Evolutionary conservation across 768 basidiomycete species (phyloP).

Genomic region (Boletellus sp.): DNA sequence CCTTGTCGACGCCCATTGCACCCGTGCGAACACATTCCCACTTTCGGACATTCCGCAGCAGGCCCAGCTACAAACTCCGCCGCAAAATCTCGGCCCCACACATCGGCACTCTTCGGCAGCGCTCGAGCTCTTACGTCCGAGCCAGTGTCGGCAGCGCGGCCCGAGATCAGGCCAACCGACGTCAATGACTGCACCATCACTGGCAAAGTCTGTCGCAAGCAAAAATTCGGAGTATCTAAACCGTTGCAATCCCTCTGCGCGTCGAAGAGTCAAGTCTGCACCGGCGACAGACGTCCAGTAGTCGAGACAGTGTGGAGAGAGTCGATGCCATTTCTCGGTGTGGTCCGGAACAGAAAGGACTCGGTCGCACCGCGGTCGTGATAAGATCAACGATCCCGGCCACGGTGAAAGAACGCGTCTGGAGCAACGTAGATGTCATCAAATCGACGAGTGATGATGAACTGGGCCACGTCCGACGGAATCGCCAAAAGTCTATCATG

Average conservation of each 20-base stretch:
- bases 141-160: no score
- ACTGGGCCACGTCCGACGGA: conserved; percentile 95
- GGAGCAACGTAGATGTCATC: conserved; percentile 95
- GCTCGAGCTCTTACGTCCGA: no score
- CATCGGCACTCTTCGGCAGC: conserved; percentile 39
- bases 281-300: conserved; percentile 68
- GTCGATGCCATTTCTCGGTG: conserved; percentile 87
- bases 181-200: no score
- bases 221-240: no score
- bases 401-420: conserved; percentile 86
- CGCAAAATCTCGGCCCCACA: conserved; percentile 69
- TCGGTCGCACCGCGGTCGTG: conserved; percentile 82
- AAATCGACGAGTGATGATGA: conserved; percentile 88
- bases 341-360: conserved; percentile 88
- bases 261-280: conserved; percentile 81
- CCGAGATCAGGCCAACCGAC: conserved; percentile 95
- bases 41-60: conserved; percentile 24
- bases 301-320: conserved; percentile 96
- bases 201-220: conserved; percentile 84
- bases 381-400: conserved; percentile 97
- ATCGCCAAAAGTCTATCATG: conserved; percentile 88
- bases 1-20: background rate
- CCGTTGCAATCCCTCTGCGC: no score
- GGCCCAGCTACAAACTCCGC: conserved; percentile 2
- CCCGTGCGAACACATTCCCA: conserved; percentile 27